Evolutionary conservation across 148 eudicot species (phyloP).

Genomic region (Vaccinium myrtillus): DNA sequence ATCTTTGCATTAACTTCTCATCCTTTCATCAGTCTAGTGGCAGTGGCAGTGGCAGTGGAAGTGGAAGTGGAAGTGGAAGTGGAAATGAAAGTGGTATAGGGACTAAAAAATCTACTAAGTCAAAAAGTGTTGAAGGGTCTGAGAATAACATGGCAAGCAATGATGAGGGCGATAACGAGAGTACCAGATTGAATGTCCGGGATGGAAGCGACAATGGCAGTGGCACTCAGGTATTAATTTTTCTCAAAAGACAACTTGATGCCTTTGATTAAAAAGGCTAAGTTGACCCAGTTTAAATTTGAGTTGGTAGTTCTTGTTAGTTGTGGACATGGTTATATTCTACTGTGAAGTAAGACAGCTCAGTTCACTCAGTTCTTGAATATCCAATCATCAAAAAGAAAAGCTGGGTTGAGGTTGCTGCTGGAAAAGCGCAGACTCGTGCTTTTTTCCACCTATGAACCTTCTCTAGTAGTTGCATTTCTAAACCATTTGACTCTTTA

Average conservation of each 20-base stretch:
- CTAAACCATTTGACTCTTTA: too few species aligned
- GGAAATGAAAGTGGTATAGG: constrained; percentile 61
- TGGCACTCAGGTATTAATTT: constrained; percentile 59
- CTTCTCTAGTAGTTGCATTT: too few species aligned
- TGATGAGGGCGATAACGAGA: constrained; percentile 46
- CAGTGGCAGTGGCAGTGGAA: too few species aligned
- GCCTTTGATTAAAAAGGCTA: not conserved
- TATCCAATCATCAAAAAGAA: not conserved
- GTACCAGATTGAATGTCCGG: constrained; percentile 35
- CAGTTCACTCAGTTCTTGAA: not conserved
- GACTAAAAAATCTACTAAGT: constrained; percentile 37
- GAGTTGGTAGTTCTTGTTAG: not conserved
- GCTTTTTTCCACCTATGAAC: too few species aligned
- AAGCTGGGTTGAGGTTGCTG: not conserved
- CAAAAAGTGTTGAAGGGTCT: constrained; percentile 42
- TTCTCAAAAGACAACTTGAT: not conserved
- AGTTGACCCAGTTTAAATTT: too few species aligned
- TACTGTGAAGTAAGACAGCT: not conserved
- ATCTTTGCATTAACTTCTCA: constrained; percentile 11
- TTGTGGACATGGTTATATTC: not conserved
- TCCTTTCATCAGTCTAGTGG: constrained; percentile 48
- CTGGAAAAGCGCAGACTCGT: too few species aligned
- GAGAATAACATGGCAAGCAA: constrained; percentile 43
- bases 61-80: constrained; percentile 75
- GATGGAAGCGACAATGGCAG: constrained; percentile 76